Base-by-base conservation (phyloP, 108 stramenopile species). In the Pseudonitzschia delicatissima region DNA sequence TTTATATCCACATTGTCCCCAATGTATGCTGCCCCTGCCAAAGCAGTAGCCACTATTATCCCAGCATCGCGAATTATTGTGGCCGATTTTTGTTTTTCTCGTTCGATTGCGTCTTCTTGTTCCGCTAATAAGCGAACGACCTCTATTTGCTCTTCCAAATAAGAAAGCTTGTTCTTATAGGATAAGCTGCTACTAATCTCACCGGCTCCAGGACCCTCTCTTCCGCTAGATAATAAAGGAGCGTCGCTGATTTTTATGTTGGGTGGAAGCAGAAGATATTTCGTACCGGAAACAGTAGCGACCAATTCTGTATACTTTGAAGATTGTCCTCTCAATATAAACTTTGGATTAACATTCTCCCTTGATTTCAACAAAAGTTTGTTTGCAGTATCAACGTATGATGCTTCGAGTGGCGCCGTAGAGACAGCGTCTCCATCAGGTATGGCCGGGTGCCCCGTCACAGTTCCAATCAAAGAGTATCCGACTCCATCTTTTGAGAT, bases 111-210 rank as follows among this genome's bases (percentile, higher is more conserved):
- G 0, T 51, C 50, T 0, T 58, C 57, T 34, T 21, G 31, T 33
- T 58, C 20, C 8, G 57, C 57, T 21, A 58, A 36, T 58, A 36
- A 18, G 31, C 35, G 29, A 3, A 58, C 35, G 17, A 36, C 74
- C 31, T 68, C 77, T 47, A 82, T 59, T 55, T 82, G 69, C 18
- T 71, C 61, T 68, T 78, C 77, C 17, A 82, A 49, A 11, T 31
- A 65, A 34, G 74, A 74, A 8, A 82, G 53, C 59, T 82, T 73
- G 44, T 57, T 62, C 31, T 62, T 62, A 15, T 48, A 57, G 12
- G 44, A 20, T 8, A 55, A 33, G n/a, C 34, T 49, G 15, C 18
- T 57, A 36, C 45, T 25, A 0, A 27, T 12, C 23, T 21, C 5
- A 51, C 50, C 36, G 23, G 23, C 12, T 25, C 23, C 21, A 51